Evolutionary conservation across 805 yeast genomes (phyloP).

Genomic region (Ogataea glucozyma): DNA sequence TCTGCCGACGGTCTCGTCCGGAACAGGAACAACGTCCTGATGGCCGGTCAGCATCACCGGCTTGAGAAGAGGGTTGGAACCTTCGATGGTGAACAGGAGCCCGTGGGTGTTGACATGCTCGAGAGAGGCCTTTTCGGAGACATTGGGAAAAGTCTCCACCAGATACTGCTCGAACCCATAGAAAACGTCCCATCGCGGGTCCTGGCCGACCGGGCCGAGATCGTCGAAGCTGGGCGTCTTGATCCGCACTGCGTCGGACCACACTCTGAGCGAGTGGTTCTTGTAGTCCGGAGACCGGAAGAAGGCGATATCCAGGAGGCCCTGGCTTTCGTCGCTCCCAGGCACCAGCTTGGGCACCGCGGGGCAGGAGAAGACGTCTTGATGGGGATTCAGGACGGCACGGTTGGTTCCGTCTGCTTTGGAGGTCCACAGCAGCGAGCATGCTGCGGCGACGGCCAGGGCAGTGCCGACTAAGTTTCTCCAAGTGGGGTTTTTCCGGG

Average conservation of each 20-base stretch:
- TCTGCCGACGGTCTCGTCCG: neutral
- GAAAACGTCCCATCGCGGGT: constrained; percentile 2
- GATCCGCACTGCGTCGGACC: constrained; percentile 2
- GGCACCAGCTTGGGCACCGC: neutral
- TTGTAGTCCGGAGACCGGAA: constrained; percentile 2
- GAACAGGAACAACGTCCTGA: constrained; percentile 1
- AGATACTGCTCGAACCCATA: neutral
- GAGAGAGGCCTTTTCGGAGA: neutral
- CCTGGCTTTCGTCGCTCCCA: neutral
- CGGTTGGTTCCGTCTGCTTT: no score
- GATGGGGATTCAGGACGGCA: neutral
- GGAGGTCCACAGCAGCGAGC: no score
- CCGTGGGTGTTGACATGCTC: constrained; percentile 2
- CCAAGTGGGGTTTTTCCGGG: no score
- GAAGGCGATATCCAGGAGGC: neutral
- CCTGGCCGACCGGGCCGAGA: neutral
- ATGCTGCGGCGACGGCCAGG: no score
- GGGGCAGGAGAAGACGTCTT: neutral
- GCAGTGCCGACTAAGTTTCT: no score
- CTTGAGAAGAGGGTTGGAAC: neutral
- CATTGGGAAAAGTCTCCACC: neutral
- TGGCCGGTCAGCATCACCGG: constrained; percentile 2
- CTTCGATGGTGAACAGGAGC: neutral
- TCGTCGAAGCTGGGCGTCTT: constrained; percentile 2
- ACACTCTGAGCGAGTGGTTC: neutral